These are phyloP conservation scores for Naganishia vishniacii DNA, from an alignment of 768 basidiomycete species.

Conservation along the genomic window DNA sequence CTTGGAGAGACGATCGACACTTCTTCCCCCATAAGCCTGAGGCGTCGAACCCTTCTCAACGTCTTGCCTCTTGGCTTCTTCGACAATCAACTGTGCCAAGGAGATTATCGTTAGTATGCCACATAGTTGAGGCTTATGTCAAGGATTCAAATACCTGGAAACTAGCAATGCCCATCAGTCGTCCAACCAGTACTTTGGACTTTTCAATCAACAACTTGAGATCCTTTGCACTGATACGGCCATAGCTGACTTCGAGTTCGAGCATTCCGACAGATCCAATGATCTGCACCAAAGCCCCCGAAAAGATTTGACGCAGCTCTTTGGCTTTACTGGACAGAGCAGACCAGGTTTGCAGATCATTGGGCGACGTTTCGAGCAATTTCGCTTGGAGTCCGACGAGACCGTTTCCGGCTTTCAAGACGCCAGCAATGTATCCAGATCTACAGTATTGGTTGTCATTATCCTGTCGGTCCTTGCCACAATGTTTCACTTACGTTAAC, in stretches of 20 bases:
- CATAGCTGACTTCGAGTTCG: slow-evolving; percentile 44
- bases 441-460: too few relatives aligned
- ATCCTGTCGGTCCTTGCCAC: neutral
- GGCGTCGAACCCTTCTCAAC: neutral
- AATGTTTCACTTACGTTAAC: slow-evolving; percentile 38
- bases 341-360: slow-evolving; percentile 34
- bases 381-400: slow-evolving; percentile 39
- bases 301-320: slow-evolving; percentile 32
- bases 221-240: slow-evolving; percentile 41
- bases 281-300: slow-evolving; percentile 33
- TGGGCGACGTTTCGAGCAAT: slow-evolving; percentile 34
- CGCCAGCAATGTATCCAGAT: slow-evolving; percentile 35
- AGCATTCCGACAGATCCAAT: slow-evolving; percentile 37
- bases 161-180: slow-evolving; percentile 34
- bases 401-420: slow-evolving; percentile 37
- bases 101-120: neutral
- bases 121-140: neutral
- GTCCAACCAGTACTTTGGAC: slow-evolving; percentile 35
- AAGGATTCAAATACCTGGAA: slow-evolving; percentile 39
- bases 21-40: neutral
- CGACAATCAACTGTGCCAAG: slow-evolving; percentile 6
- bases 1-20: slow-evolving; percentile 11
- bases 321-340: slow-evolving; percentile 32
- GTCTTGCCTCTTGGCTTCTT: neutral
- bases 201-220: slow-evolving; percentile 38